Conservation (phyloP, 768 basidiomycete genomes). For the Termitomyces sp. region DNA sequence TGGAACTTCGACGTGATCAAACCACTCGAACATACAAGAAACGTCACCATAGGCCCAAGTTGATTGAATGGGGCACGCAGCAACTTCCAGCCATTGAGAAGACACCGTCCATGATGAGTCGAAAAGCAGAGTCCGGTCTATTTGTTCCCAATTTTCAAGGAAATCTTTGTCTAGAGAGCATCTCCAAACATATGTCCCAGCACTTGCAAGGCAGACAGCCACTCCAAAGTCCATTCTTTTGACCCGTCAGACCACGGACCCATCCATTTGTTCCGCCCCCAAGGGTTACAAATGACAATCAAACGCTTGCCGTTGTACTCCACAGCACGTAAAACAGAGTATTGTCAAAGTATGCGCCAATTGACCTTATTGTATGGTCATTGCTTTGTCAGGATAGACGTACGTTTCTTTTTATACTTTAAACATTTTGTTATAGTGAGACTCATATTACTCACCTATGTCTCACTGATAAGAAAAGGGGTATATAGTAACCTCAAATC, state of each 20-base stretch:
- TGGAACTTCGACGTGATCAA: not conserved
- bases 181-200: constrained; percentile 44
- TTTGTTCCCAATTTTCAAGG: constrained; percentile 29
- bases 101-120: constrained; percentile 33
- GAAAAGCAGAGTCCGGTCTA: constrained; percentile 34
- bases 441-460: too few relatives aligned
- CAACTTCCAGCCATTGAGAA: constrained; percentile 35
- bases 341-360: too few relatives aligned
- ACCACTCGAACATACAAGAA: constrained; percentile 22
- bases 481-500: too few relatives aligned
- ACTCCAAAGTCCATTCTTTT: constrained; percentile 51
- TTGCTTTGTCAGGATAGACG: too few relatives aligned
- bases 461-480: too few relatives aligned
- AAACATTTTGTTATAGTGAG: too few relatives aligned
- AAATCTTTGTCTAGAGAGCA: constrained; percentile 28
- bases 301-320: constrained; percentile 46
- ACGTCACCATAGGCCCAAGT: constrained; percentile 37
- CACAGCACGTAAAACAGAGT: constrained; percentile 41
- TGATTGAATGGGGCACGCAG: constrained; percentile 16
- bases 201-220: constrained; percentile 34
- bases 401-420: too few relatives aligned
- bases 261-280: constrained; percentile 45
- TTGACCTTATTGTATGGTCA: too few relatives aligned
- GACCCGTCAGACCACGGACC: constrained; percentile 52
- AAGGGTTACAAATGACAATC: constrained; percentile 47